Percentiles rank a stretch among this genome's conserved stretches.
These are phyloP conservation scores for Udeniomyces megalosporus DNA, from an alignment of 768 basidiomycete species.

Conservation along the genomic window DNA sequence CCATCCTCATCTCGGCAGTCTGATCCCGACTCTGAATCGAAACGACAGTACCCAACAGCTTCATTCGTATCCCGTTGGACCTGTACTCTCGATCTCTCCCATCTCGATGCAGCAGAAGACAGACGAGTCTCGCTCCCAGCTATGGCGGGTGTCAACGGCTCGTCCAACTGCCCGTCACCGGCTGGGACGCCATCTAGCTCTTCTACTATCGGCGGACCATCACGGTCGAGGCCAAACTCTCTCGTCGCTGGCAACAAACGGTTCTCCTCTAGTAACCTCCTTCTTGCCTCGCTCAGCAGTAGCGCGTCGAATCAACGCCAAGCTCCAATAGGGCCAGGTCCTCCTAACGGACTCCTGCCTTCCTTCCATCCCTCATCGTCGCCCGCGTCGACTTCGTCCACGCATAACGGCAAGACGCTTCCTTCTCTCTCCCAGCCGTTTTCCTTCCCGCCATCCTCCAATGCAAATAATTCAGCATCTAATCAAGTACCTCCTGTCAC, in stretches of 20 bases:
- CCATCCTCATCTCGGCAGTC: slow-evolving; percentile 1
- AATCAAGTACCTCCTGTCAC: neutral
- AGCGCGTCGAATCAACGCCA: no score
- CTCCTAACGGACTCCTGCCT: neutral
- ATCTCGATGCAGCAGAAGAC: slow-evolving; percentile 4
- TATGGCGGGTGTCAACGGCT: neutral
- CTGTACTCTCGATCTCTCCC: slow-evolving; percentile 56
- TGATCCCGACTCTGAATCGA: no score
- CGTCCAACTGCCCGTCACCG: neutral
- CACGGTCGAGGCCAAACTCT: neutral
- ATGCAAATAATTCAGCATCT: neutral
- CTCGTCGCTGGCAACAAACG: slow-evolving; percentile 6
- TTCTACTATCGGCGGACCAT: neutral
- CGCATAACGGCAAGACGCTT: neutral
- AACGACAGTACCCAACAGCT: slow-evolving; percentile 46
- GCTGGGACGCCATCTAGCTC: neutral
- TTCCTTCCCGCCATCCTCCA: neutral
- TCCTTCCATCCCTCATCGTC: no score
- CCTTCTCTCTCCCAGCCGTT: neutral
- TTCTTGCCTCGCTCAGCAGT: neutral
- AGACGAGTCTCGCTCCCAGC: slow-evolving; percentile 7
- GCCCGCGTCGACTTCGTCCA: neutral
- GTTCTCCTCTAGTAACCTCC: neutral
- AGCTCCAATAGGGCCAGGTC: neutral
- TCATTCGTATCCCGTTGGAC: slow-evolving; percentile 80